Evolutionary conservation across 2,329 filamentous ascomycete species (phyloP).

Genomic region (Boeremia exigua): DNA sequence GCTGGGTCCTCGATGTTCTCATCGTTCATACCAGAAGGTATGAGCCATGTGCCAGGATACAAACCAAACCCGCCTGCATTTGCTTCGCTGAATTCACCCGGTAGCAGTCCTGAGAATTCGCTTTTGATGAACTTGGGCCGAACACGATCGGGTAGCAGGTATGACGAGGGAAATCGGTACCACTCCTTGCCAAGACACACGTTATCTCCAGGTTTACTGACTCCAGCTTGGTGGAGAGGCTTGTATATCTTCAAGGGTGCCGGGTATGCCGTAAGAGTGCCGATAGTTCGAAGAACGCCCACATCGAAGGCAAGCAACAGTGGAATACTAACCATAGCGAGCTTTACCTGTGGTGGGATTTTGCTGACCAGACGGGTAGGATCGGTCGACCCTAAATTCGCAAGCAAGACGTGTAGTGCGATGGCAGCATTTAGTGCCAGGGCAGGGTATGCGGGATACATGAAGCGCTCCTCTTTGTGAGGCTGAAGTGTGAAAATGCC

Average conservation of each 20-base stretch:
- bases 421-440: conserved; percentile 88
- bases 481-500: conserved; percentile 89
- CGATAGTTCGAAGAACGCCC: conserved; percentile 74
- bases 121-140: conserved; percentile 89
- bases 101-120: conserved; percentile 86
- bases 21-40: conserved; percentile 88
- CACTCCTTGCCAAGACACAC: conserved; percentile 96
- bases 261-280: conserved; percentile 80
- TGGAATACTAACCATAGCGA: conserved; percentile 64
- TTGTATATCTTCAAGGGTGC: conserved; percentile 77
- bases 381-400: conserved; percentile 73
- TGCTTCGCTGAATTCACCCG: conserved; percentile 86
- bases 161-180: conserved; percentile 96
- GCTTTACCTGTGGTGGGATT: conserved; percentile 77
- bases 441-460: conserved; percentile 95
- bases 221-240: conserved; percentile 64
- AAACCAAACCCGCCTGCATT: conserved; percentile 68
- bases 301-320: conserved; percentile 70
- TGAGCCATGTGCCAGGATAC: conserved; percentile 83
- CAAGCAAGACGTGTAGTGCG: conserved; percentile 78
- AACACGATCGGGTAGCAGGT: conserved; percentile 83
- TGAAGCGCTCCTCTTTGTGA: conserved; percentile 98
- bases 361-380: conserved; percentile 71
- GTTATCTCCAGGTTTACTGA: conserved; percentile 67
- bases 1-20: conserved; percentile 82